phyloP scores from a whole-genome alignment of 2,329 filamentous ascomycete genomes.

The Setomelanomma holmii region DNA sequence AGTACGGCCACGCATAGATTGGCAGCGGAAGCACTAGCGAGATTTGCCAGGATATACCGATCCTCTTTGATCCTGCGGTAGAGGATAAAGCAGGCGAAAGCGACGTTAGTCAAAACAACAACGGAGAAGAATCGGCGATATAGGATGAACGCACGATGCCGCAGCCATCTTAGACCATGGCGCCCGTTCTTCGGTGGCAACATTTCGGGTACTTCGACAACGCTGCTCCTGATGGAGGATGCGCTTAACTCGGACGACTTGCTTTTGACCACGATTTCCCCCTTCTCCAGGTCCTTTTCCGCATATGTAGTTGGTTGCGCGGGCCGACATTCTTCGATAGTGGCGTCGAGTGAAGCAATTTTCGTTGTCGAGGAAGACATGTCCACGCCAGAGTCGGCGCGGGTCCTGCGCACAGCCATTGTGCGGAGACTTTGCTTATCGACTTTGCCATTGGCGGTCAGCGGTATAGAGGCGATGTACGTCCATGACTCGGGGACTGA shows the following conservation, averaged over 20 bases:
- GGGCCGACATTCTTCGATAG: neutral
- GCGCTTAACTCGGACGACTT: conserved; percentile 18
- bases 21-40: conserved; percentile 48
- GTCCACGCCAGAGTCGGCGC: conserved; percentile 11
- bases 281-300: conserved; percentile 16
- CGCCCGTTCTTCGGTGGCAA: conserved; percentile 36
- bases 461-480: conserved; percentile 54
- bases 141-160: conserved; percentile 40
- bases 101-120: conserved; percentile 35
- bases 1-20: conserved; percentile 46
- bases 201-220: conserved; percentile 22
- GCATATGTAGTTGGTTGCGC: neutral
- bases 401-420: conserved; percentile 18
- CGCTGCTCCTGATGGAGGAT: conserved; percentile 11
- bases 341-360: conserved; percentile 1
- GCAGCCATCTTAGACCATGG: conserved; percentile 40
- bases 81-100: conserved; percentile 35
- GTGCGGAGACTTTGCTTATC: conserved; percentile 58
- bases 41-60: conserved; percentile 30
- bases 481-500: conserved; percentile 59
- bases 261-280: conserved; percentile 12
- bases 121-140: conserved; percentile 43
- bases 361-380: neutral
- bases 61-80: conserved; percentile 26
- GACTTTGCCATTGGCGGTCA: conserved; percentile 65